Conservation (phyloP, 129 eudicot species). For the Tagetes erecta region DNA sequence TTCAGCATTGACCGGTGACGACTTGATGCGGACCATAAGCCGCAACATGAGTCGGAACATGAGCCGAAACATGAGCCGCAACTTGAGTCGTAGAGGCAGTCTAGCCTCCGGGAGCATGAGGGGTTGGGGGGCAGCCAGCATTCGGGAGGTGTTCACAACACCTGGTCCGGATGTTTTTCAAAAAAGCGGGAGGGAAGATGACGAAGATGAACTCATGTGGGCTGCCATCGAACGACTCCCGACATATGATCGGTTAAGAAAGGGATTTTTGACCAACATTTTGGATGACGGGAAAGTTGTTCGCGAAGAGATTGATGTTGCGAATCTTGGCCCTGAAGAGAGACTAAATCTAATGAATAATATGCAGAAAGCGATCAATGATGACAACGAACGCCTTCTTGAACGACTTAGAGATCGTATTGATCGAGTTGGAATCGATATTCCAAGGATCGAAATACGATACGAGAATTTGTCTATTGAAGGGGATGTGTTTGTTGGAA, state of each 20-base stretch:
- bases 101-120: constrained; percentile 37
- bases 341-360: constrained; percentile 57
- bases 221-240: constrained; percentile 81
- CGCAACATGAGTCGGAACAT: constrained; percentile 32
- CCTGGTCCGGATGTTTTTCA: constrained; percentile 39
- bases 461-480: constrained; percentile 61
- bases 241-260: constrained; percentile 59
- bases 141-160: constrained; percentile 40
- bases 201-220: constrained; percentile 69
- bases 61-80: constrained; percentile 32
- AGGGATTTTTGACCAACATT: constrained; percentile 58
- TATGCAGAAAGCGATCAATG: constrained; percentile 48
- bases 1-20: constrained; percentile 45
- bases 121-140: constrained; percentile 45
- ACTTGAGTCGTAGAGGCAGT: constrained; percentile 30
- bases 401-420: constrained; percentile 58
- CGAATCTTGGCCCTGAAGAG: constrained; percentile 51
- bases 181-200: constrained; percentile 40
- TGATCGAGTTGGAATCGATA: constrained; percentile 72
- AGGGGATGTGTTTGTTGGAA: constrained; percentile 72
- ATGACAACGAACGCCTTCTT: constrained; percentile 72
- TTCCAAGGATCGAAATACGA: constrained; percentile 72
- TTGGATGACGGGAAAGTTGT: constrained; percentile 59
- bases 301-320: constrained; percentile 54
- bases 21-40: constrained; percentile 51